phyloP scores from a whole-genome alignment of 352 stramenopile genomes.

The Phytophthora tubulina region DNA sequence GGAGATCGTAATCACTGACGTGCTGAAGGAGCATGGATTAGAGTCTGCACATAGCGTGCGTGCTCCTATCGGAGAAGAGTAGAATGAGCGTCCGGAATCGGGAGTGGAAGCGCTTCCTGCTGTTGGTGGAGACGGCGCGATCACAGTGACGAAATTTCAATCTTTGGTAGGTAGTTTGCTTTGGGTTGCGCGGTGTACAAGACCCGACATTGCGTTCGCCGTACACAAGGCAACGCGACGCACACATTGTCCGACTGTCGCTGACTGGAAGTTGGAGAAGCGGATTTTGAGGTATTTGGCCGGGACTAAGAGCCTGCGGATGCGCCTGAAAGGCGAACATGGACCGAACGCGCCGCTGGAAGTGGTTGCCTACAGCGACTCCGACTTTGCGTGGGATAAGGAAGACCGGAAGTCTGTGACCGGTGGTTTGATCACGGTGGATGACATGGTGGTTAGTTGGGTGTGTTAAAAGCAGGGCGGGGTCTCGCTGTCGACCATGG shows the following conservation, averaged over 20 bases:
- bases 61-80: conserved; percentile 20
- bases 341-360: neutral
- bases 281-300: conserved; percentile 26
- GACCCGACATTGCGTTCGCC: conserved; percentile 40
- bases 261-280: conserved; percentile 26
- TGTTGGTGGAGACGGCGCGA: neutral
- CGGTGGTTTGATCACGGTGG: conserved; percentile 12
- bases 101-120: neutral
- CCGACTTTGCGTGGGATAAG: conserved; percentile 37
- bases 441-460: conserved; percentile 22
- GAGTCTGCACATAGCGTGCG: conserved; percentile 28
- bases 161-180: conserved; percentile 45
- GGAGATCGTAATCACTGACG: conserved; percentile 25
- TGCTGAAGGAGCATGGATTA: conserved; percentile 32
- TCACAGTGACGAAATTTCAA: conserved; percentile 37
- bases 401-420: conserved; percentile 33
- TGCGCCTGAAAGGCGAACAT: neutral
- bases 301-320: conserved; percentile 6
- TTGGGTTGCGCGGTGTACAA: conserved; percentile 40
- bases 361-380: conserved; percentile 30
- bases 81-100: neutral
- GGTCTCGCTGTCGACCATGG: conserved; percentile 30
- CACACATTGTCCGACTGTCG: conserved; percentile 13
- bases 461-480: conserved; percentile 23
- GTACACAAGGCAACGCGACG: conserved; percentile 27